Base-by-base conservation (phyloP, 352 stramenopile species). In the Globisporangium middletonii region DNA sequence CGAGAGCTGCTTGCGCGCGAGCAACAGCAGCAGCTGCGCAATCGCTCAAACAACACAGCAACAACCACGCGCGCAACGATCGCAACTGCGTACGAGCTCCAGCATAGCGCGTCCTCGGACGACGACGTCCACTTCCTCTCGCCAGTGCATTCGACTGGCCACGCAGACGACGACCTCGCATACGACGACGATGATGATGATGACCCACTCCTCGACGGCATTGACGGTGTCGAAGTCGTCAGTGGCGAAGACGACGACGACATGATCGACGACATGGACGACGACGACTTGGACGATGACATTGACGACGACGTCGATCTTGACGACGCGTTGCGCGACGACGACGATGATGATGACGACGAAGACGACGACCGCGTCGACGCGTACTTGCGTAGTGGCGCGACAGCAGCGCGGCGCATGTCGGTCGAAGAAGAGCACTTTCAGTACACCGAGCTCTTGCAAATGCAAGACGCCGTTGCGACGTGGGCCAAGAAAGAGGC, bases 81-180 rank as follows among this genome's bases (percentile, higher is more conserved):
- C 8, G 26, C 13, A 19, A 43, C 26, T 8, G 9, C 42, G 3
- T 44, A 43, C 53, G 42, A 58, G 4, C 28, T 30, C 50, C 0
- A 56, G 38, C 16, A 30, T 38, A 9, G 44, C 7, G 46, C 35
- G n/a, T 50, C 53, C 7, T 63, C 72, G 12, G 63, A 75, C 48
- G 59, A 81, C 28, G 73, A 86, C 19, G 62, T 86, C 57, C 72
- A 88, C 45, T 88, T 86, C 48, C 64, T 75, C 49, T 83, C 71
- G 5, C 73, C 80, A 3, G 45, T 70, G 18, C 43, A 65, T 23
- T 65, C 64, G 4, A 33, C n/a, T 46, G 46, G 30, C 0, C 44
- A 77, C 12, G 69, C 67, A 13, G 55, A 73, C 42, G 43, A 51
- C n/a, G 43, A 9, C 4, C 18, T 23, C 6, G 13, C 37, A 13